Base-by-base conservation (phyloP, 345 rosid species). In the Melaleuca quinquenervia region DNA sequence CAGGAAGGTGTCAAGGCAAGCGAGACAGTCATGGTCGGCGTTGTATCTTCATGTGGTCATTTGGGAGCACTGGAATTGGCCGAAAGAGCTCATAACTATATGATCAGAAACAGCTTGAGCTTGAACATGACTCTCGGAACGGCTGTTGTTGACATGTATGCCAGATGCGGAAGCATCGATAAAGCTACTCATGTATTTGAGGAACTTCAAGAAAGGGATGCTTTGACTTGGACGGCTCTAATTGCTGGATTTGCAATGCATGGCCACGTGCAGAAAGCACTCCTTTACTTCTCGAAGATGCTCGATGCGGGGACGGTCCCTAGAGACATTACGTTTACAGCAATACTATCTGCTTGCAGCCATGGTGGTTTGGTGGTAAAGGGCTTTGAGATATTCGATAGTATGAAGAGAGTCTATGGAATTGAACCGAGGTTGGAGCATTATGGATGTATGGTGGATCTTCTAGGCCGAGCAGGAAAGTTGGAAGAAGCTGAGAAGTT, bases 361-460 rank as follows among this genome's bases (percentile, higher is more conserved):
- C 98, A 94, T 50, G 91, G 94, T 5, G 96, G 98, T 41, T 88
- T 95, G 85, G 92, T 94, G 6, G 91, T 90, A 26, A 91, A 88
- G 88, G 98, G 97, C 64, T 87, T 89, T 14, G 91, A 94, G 62
- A 82, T 92, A 82, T 95, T 93, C n/a, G 89, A 93, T 83, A 90
- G 83, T 91, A 94, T 95, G 93, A 89, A 89, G 84, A 86, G 83
- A 16, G 93, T 85, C 8, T 89, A 90, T 32, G 75, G 88, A 10
- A 88, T 94, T 21, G 90, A 93, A 86, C 95, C 94, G 44, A 92
- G 95, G 87, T 82, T 93, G 74, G 98, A 95, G 88, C 97, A 95
- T 84, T 94, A 94, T 78, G 98, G 97, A 56, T 95, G 98, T 87
- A 88, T 94, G 53, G 97, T 94, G 54, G 98, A 94, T 83, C 88